Base-by-base conservation (phyloP, 192 early-diverging fungal species). In the Phycomyces blakesleeanus region DNA sequence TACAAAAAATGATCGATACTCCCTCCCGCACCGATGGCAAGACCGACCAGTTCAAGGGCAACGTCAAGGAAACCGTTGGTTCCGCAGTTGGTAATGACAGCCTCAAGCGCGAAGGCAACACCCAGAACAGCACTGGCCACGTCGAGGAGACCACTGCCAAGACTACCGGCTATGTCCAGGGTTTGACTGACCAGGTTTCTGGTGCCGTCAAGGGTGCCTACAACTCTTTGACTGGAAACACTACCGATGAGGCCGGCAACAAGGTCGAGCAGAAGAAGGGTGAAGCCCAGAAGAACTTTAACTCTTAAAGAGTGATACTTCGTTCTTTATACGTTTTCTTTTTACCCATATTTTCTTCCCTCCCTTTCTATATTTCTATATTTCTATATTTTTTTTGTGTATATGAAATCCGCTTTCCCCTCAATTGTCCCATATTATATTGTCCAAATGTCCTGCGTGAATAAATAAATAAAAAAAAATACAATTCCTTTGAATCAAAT, bases 11-110 rank as follows among this genome's bases (percentile, higher is more conserved):
- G 29, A 47, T 54, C 12, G 52, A 54, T 21, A 22, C 54, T 38
- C 64, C 64, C 57, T 61, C 69, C 39, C 65, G 26, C 20, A 34
- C 63, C 18, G 63, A 65, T 40, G 64, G 39, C 34, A 66, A 66
- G 24, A 51, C 59, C 42, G 67, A 72, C 61, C 63, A 70, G 26
- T 44, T 68, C 58, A 55, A 69, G 18, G 77, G 73, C 40, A 39
- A 60, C 40, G 56, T 66, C 49, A 72, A 75, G 57, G 61, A 75
- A 59, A 70, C 67, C 37, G 59, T 76, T 24, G 77, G 77, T 5
- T 29, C 37, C 55, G 59, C 71, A 18, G 16, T 73, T 39, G 74
- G 77, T 11, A 72, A 53, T 37, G 55, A 75, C 12, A 18, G 51
- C 40, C 51, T 78, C 15, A 59, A 62, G n/a, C 37, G 64, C 12